phyloP scores from a whole-genome alignment of 2,329 filamentous ascomycete species.

The Colletotrichum spaethianum region DNA sequence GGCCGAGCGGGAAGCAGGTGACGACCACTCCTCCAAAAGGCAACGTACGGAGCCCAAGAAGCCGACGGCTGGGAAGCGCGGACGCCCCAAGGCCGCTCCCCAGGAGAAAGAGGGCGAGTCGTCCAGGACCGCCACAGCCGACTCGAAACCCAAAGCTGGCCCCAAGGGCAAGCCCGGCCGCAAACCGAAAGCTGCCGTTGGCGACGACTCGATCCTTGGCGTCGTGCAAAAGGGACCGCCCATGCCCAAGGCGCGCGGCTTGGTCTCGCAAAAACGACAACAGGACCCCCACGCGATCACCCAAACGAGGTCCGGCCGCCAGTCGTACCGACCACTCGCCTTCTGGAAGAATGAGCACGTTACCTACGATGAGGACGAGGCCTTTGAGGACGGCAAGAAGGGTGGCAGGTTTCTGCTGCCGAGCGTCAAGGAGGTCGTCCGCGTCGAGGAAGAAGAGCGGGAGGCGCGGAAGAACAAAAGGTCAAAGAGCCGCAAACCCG shows the following conservation, averaged over 20 bases:
- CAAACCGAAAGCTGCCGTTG: slow-evolving; percentile 56
- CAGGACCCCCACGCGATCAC: slow-evolving; percentile 66
- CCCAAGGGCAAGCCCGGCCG: slow-evolving; percentile 48
- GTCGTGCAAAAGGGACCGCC: slow-evolving; percentile 68
- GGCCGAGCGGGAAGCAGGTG: slow-evolving; percentile 37
- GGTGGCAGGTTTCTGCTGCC: slow-evolving; percentile 70
- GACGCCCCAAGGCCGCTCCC: slow-evolving; percentile 44
- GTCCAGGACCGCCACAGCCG: slow-evolving; percentile 41
- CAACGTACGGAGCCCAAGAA: slow-evolving; percentile 41
- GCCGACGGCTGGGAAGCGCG: slow-evolving; percentile 41
- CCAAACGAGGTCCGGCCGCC: slow-evolving; percentile 82
- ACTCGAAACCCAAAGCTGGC: slow-evolving; percentile 45
- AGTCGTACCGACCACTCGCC: slow-evolving; percentile 82
- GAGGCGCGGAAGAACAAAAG: slow-evolving; percentile 42
- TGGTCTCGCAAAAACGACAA: slow-evolving; percentile 66
- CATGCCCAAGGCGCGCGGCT: slow-evolving; percentile 67
- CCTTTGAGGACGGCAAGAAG: slow-evolving; percentile 56
- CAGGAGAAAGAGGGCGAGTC: slow-evolving; percentile 40
- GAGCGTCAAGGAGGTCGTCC: slow-evolving; percentile 83
- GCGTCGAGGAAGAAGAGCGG: slow-evolving; percentile 74
- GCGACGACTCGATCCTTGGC: slow-evolving; percentile 62
- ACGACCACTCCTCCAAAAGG: slow-evolving; percentile 41
- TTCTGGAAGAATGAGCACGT: slow-evolving; percentile 90
- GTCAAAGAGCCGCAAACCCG: slow-evolving; percentile 46
- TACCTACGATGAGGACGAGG: slow-evolving; percentile 75